These are phyloP conservation scores for Solanum hybrid DNA, from an alignment of 305 asterid species.

Conservation along the genomic window DNA sequence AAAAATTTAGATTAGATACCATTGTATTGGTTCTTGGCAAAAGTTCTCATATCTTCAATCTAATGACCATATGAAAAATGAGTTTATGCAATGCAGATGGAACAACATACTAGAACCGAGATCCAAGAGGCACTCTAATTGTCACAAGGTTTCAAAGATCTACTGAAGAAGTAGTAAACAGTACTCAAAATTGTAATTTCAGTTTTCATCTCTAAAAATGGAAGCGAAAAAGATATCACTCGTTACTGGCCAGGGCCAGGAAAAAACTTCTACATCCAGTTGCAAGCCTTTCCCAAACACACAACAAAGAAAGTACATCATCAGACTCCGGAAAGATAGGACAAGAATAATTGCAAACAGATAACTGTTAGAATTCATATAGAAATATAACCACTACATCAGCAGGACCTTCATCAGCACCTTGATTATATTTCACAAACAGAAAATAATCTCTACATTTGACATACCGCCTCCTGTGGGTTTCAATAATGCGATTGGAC, in stretches of 20 bases:
- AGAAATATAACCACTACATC: background rate
- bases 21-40: background rate
- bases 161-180: background rate
- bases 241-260: background rate
- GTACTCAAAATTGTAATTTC: background rate
- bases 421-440: background rate
- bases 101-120: background rate
- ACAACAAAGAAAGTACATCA: background rate
- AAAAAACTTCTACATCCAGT: background rate
- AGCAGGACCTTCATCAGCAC: background rate
- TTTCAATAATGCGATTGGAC: slow-evolving; percentile 47
- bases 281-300: background rate
- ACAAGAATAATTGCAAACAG: background rate
- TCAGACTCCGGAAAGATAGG: background rate
- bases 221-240: background rate
- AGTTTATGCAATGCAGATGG: background rate
- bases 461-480: slow-evolving; percentile 66
- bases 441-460: background rate
- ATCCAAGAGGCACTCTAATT: background rate
- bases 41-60: background rate
- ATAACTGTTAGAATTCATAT: background rate
- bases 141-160: background rate
- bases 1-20: background rate
- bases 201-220: background rate
- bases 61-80: background rate